phyloP scores from a whole-genome alignment of 192 early-diverging fungal species.

The Dissophora ornata region DNA sequence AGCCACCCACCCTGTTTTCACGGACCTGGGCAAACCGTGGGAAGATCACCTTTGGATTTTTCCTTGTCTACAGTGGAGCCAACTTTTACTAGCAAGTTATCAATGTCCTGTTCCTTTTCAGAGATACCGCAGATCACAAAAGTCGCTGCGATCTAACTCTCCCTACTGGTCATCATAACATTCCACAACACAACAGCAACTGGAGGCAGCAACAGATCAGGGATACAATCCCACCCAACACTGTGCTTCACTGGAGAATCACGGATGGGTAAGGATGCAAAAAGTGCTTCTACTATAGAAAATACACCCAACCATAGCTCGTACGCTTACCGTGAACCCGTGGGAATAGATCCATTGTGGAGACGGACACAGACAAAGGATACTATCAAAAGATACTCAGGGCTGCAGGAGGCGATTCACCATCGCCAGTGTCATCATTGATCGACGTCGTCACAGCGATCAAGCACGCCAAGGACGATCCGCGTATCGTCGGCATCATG shows the following conservation, averaged over 20 bases:
- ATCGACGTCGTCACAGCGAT: conserved; percentile 57
- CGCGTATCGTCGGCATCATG: conserved; percentile 58
- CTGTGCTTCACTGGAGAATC: conserved; percentile 53
- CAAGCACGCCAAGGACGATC: conserved; percentile 62
- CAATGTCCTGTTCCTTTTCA: too few relatives aligned
- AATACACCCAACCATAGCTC: too few relatives aligned
- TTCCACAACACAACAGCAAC: conserved; percentile 44
- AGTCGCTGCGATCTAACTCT: background rate
- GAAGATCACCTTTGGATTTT: conserved; percentile 47
- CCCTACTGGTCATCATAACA: too few relatives aligned
- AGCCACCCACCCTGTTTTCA: conserved; percentile 3
- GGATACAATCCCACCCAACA: conserved; percentile 52
- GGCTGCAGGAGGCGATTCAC: conserved; percentile 35
- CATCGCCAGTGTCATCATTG: conserved; percentile 40
- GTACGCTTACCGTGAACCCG: too few relatives aligned
- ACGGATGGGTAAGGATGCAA: conserved; percentile 36
- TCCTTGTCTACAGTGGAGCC: conserved; percentile 38
- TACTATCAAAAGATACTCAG: conserved; percentile 32
- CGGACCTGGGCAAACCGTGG: conserved; percentile 37
- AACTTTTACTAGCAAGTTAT: conserved; percentile 40
- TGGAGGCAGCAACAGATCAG: conserved; percentile 36
- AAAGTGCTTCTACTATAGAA: too few relatives aligned
- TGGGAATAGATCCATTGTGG: conserved; percentile 47
- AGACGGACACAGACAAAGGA: conserved; percentile 46
- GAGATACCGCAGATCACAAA: background rate